phyloP scores from a whole-genome alignment of 768 basidiomycete species.

The Jaapia argillacea region DNA sequence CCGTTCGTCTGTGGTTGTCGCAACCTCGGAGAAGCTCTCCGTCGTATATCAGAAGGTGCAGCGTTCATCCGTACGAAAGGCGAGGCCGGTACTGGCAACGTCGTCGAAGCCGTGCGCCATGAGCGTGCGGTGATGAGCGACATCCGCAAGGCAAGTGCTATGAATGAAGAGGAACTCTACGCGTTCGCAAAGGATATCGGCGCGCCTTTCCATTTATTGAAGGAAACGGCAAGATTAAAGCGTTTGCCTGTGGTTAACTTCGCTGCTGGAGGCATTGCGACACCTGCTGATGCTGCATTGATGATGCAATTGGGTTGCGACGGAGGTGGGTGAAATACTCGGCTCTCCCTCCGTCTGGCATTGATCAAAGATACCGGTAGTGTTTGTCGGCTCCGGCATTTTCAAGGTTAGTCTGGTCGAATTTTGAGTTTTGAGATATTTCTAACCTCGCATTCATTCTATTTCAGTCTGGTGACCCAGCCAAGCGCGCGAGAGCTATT shows the following conservation, averaged over 20 bases:
- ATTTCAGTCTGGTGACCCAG: conserved; percentile 79
- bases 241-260: conserved; percentile 94
- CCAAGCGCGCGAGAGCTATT: conserved; percentile 88
- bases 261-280: conserved; percentile 89
- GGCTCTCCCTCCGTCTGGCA: conserved; percentile 2
- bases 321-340: conserved; percentile 59
- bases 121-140: conserved; percentile 74
- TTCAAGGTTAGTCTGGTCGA: conserved; percentile 63
- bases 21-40: conserved; percentile 91
- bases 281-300: conserved; percentile 93
- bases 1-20: conserved; percentile 96
- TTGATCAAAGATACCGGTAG: conserved; percentile 26
- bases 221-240: conserved; percentile 92
- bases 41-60: conserved; percentile 94
- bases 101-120: conserved; percentile 92
- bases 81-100: conserved; percentile 82
- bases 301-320: conserved; percentile 99
- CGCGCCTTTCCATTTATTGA: conserved; percentile 91
- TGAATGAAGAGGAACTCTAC: conserved; percentile 95
- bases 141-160: conserved; percentile 75
- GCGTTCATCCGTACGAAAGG: conserved; percentile 99
- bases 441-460: conserved; percentile 1
- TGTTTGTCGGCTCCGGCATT: conserved; percentile 97
- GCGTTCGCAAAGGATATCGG: conserved; percentile 85
- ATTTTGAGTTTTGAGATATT: conserved; percentile 1